These are phyloP conservation scores for Pythium brassicae DNA, from an alignment of 352 stramenopile genomes.

Conservation along the genomic window DNA sequence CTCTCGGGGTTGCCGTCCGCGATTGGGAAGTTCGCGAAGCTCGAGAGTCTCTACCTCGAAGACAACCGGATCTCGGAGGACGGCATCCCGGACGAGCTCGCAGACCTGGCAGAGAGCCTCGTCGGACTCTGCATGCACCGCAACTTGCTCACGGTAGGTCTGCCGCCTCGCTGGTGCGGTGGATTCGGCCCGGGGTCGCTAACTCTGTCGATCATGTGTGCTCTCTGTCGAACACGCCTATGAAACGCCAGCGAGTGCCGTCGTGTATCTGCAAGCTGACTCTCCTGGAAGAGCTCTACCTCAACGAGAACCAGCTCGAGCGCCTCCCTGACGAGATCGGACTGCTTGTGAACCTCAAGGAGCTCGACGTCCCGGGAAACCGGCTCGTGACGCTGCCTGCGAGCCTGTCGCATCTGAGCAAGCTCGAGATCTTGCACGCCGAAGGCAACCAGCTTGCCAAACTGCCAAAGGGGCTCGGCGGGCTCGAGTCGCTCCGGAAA, in stretches of 20 bases:
- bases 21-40: constrained; percentile 48
- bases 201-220: not conserved
- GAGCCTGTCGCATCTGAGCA: constrained; percentile 59
- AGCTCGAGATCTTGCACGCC: constrained; percentile 78
- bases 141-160: constrained; percentile 60
- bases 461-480: constrained; percentile 75
- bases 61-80: constrained; percentile 71
- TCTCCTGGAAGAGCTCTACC: constrained; percentile 79
- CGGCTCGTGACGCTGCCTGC: constrained; percentile 54
- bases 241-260: constrained; percentile 38
- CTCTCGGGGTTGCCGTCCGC: constrained; percentile 41
- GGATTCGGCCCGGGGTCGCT: not conserved
- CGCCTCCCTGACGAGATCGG: constrained; percentile 70
- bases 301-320: constrained; percentile 74
- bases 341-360: constrained; percentile 61
- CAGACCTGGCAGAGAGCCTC: constrained; percentile 34
- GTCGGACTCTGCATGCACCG: constrained; percentile 76
- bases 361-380: constrained; percentile 77
- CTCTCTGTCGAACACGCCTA: too few species aligned
- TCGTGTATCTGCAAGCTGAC: constrained; percentile 55
- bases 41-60: constrained; percentile 85
- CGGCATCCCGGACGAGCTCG: constrained; percentile 54
- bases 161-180: too few species aligned
- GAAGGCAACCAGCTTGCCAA: constrained; percentile 72
- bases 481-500: constrained; percentile 61